Evolutionary conservation across 768 basidiomycete species (phyloP).

Genomic region (Boletus reticulatus): DNA sequence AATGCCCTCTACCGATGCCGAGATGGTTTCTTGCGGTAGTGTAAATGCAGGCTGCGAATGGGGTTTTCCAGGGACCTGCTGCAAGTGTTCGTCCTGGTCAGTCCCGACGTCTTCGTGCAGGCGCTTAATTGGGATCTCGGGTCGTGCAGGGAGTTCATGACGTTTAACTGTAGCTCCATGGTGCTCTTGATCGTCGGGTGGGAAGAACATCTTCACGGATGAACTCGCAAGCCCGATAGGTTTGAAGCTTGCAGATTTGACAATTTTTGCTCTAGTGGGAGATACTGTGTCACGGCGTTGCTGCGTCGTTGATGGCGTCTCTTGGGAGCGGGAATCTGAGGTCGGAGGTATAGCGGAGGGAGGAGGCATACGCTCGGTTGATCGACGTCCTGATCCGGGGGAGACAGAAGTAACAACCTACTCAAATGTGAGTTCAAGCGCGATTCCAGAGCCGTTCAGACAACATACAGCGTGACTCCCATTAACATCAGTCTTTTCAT

Average conservation of each 20-base stretch:
- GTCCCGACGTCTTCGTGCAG: conserved; percentile 18
- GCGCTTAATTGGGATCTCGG: conserved; percentile 30
- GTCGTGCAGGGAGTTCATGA: conserved; percentile 16
- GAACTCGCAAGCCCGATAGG: conserved; percentile 58
- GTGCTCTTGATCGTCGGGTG: conserved; percentile 70
- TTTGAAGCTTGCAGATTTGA: conserved; percentile 57
- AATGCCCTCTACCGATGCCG: conserved; percentile 4
- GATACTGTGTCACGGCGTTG: conserved; percentile 19
- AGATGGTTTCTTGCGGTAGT: conserved; percentile 8
- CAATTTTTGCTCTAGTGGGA: conserved; percentile 15
- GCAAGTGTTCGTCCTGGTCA: conserved; percentile 21
- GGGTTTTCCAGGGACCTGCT: conserved; percentile 1
- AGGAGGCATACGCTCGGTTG: conserved; percentile 35
- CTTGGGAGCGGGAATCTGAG: conserved; percentile 15
- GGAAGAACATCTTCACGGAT: conserved; percentile 76
- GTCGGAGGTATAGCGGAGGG: conserved; percentile 25
- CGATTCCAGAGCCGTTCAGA: not conserved
- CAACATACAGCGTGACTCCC: conserved; percentile 35
- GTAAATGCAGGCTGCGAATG: not conserved
- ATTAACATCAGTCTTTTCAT: conserved; percentile 38
- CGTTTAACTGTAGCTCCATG: conserved; percentile 21
- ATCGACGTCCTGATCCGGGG: conserved; percentile 20
- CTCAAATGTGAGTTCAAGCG: conserved; percentile 9
- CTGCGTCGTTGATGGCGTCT: conserved; percentile 10
- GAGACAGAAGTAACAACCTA: conserved; percentile 21